These are phyloP conservation scores for Porogramme epimiltina DNA, from an alignment of 1,284 basidiomycete species.

Conservation along the genomic window DNA sequence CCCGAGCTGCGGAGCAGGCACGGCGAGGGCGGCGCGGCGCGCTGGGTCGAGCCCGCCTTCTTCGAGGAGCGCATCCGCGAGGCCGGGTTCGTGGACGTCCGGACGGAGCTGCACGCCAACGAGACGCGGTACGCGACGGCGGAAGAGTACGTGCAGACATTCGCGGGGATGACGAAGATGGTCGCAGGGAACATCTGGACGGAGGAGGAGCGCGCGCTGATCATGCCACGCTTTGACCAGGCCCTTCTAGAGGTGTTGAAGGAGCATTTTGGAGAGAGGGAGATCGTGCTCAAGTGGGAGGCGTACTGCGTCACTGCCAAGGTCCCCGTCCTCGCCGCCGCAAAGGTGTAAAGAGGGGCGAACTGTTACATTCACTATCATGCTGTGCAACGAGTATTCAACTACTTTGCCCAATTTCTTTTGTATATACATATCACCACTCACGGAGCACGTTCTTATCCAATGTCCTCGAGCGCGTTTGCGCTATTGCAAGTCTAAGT, in stretches of 20 bases:
- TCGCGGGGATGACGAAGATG: background rate
- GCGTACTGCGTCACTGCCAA: conserved; percentile 1
- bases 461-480: too few species aligned
- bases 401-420: too few species aligned
- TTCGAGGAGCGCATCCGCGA: conserved; percentile 1
- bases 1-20: background rate
- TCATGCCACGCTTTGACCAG: background rate
- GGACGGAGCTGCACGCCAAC: background rate
- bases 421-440: too few species aligned
- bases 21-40: background rate
- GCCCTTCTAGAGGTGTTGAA: conserved; percentile 1
- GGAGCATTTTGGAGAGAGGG: background rate
- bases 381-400: too few species aligned
- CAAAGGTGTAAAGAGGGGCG: too few species aligned
- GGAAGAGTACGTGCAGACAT: background rate
- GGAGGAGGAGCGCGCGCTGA: background rate
- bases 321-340: too few species aligned
- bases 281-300: background rate
- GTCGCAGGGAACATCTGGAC: background rate
- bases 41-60: background rate
- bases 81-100: conserved; percentile 1
- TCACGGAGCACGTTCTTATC: too few species aligned
- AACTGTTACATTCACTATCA: too few species aligned
- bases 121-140: background rate
- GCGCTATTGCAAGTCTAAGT: too few species aligned